Evolutionary conservation across 2,329 filamentous ascomycete species (phyloP), one percentile per base, ranked within the genome.

Genomic region (Escovopsis weberi): DNA sequence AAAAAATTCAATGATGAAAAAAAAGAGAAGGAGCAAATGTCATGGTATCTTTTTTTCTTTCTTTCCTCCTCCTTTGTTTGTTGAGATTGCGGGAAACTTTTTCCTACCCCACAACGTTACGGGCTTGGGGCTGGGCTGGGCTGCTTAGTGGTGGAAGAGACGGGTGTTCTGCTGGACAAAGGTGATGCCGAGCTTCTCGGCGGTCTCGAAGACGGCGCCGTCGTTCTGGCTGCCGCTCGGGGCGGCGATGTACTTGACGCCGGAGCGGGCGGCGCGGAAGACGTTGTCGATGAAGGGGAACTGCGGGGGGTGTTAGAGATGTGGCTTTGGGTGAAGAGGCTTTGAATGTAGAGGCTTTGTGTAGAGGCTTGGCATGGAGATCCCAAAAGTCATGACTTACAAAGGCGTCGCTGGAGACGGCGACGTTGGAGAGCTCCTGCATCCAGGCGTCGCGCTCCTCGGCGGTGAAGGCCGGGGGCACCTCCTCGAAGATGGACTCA

Each of bases 261-360:
- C 91, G 19, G 86, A 94, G 55, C 86, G 76, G 48, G 78, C 79
- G 41, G 87, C 85, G 51, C 91, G 80, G 77, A 93, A 95, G 51
- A 98, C 83, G 56, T 98, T 98, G 71, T 98, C 91, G 57, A 86
- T 85, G 67, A 98, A 98, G 52, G 91, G 91, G 78, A 98, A 98
- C 84, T 86, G 45, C 2, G 6, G 18, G 28, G 12, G 2, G 9
- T 26, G 49, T 62, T 53, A 61, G 58, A 38, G 18, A 37, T 15
- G 37, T 2, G 18, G 18, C 15, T 15, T 15, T 15, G 15, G 15
- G 41, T 48, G 19, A 42, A 28, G 32, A 36, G 36, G n/a, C 11
- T 34, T 6, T 23, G 11, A 26, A 26, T 5, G 15, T 15, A 15
- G 15, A 15, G 15, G 15, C 15, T 15, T 15, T 15, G 15, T 15